Conservation (phyloP, 345 rosid genomes). For the Corchorus capsularis region DNA sequence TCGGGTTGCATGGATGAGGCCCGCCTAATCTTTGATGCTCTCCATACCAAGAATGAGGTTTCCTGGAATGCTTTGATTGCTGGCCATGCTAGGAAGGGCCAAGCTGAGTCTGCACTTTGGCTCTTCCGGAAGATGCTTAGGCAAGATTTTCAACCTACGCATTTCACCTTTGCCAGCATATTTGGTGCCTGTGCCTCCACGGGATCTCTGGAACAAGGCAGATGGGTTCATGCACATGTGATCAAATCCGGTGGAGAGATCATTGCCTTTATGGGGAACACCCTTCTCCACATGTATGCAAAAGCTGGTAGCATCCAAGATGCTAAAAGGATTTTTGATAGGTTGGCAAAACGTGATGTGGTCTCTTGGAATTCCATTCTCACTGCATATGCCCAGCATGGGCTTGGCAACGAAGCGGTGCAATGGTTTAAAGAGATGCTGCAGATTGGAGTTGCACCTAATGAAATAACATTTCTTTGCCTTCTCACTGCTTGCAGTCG, state of each 20-base stretch:
- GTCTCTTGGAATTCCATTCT: constrained; percentile 58
- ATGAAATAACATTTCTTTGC: constrained; percentile 52
- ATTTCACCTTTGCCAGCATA: constrained; percentile 44
- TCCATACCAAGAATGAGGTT: constrained; percentile 46
- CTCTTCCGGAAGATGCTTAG: constrained; percentile 43
- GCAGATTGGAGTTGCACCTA: constrained; percentile 40
- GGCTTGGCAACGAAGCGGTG: constrained; percentile 40
- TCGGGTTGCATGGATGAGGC: constrained; percentile 31
- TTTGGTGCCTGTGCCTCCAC: constrained; percentile 42
- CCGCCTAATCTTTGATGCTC: constrained; percentile 29
- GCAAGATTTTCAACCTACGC: constrained; percentile 39
- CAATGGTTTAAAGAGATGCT: constrained; percentile 39
- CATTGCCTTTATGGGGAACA: constrained; percentile 46
- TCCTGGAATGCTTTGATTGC: constrained; percentile 69
- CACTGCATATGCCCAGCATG: constrained; percentile 51
- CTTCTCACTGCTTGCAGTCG: constrained; percentile 62
- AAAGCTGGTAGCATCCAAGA: constrained; percentile 55
- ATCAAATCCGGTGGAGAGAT: constrained; percentile 46
- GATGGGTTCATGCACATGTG: constrained; percentile 53
- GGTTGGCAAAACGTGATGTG: constrained; percentile 37
- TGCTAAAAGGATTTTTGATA: constrained; percentile 43
- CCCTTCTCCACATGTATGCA: constrained; percentile 56
- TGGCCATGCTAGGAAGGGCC: constrained; percentile 47
- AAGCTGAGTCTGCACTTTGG: constrained; percentile 38
- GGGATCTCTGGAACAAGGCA: constrained; percentile 57